phyloP scores from a whole-genome alignment of 2,329 filamentous ascomycete species.

The Pyricularia pennisetigena region DNA sequence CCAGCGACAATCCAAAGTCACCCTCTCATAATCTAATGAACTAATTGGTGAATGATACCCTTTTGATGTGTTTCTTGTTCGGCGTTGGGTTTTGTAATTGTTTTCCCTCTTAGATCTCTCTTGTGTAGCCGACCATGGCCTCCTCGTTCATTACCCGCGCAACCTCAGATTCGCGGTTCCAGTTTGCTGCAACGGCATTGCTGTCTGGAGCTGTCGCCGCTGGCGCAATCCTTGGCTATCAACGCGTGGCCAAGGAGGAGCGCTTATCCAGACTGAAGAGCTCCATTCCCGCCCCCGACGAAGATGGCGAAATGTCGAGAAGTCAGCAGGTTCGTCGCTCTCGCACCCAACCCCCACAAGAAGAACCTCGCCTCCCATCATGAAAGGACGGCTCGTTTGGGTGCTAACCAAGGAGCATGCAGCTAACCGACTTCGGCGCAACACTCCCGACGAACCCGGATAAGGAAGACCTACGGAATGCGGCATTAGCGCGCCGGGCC shows the following conservation, averaged over 20 bases:
- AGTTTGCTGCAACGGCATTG: conserved; percentile 63
- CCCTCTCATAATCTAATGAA: neutral
- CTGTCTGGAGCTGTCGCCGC: conserved; percentile 52
- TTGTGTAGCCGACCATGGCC: neutral
- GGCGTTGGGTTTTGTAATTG: neutral
- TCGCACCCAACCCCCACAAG: neutral
- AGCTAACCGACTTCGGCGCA: conserved; percentile 54
- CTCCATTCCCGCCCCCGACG: conserved; percentile 39
- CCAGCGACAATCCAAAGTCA: neutral
- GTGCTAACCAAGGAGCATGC: conserved; percentile 3
- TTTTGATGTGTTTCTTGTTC: neutral
- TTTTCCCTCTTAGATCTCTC: neutral
- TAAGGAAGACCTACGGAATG: conserved; percentile 52
- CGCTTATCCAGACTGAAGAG: conserved; percentile 47
- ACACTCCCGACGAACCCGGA: conserved; percentile 36
- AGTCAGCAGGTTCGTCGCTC: conserved; percentile 24
- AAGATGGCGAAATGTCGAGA: conserved; percentile 16
- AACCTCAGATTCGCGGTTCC: conserved; percentile 37
- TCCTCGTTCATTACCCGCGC: conserved; percentile 33
- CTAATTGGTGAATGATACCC: neutral
- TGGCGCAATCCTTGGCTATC: conserved; percentile 51
- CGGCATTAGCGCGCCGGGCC: conserved; percentile 47
- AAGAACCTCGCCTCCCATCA: neutral
- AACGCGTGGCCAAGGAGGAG: conserved; percentile 45
- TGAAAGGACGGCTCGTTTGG: neutral